Percentiles rank a stretch among this genome's conserved stretches.
phyloP scores from a whole-genome alignment of 495 filamentous ascomycete species.

The Penicillium macrosclerotiorum region DNA sequence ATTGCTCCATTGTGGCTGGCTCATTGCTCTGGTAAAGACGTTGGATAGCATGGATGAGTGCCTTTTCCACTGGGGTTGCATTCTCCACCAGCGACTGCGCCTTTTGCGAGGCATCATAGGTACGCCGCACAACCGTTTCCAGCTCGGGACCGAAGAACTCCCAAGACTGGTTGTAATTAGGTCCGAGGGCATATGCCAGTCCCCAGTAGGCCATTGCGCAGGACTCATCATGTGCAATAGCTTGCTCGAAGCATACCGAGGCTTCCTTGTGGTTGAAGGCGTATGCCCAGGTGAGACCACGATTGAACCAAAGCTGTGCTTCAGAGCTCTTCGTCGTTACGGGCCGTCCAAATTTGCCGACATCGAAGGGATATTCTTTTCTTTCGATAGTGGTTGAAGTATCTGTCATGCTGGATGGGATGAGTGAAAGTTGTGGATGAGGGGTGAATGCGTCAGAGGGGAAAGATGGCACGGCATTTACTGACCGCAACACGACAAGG shows the following conservation, averaged over 20 bases:
- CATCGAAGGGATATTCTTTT: conserved; percentile 18
- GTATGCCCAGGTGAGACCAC: conserved; percentile 35
- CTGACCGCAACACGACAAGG: too few species aligned
- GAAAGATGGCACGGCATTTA: too few species aligned
- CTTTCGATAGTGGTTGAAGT: background rate
- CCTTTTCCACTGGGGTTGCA: conserved; percentile 46
- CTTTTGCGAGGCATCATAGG: conserved; percentile 36
- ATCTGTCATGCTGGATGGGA: conserved; percentile 4
- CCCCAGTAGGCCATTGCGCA: conserved; percentile 69
- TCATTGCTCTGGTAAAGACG: conserved; percentile 48
- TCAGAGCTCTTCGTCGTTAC: conserved; percentile 20
- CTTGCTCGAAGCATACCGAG: conserved; percentile 56
- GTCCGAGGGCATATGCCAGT: conserved; percentile 59
- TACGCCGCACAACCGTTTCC: conserved; percentile 35
- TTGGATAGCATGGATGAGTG: conserved; percentile 54
- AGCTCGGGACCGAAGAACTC: conserved; percentile 56
- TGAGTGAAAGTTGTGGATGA: background rate
- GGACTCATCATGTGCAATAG: conserved; percentile 48
- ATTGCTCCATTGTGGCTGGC: conserved; percentile 32
- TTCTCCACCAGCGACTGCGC: conserved; percentile 33
- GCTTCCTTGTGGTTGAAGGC: conserved; percentile 39
- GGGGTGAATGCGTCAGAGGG: background rate
- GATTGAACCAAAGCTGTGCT: conserved; percentile 38
- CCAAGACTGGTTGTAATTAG: conserved; percentile 75
- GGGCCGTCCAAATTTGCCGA: conserved; percentile 17